phyloP scores from a whole-genome alignment of 345 rosid genomes.

The Schrenkiella parvula region DNA sequence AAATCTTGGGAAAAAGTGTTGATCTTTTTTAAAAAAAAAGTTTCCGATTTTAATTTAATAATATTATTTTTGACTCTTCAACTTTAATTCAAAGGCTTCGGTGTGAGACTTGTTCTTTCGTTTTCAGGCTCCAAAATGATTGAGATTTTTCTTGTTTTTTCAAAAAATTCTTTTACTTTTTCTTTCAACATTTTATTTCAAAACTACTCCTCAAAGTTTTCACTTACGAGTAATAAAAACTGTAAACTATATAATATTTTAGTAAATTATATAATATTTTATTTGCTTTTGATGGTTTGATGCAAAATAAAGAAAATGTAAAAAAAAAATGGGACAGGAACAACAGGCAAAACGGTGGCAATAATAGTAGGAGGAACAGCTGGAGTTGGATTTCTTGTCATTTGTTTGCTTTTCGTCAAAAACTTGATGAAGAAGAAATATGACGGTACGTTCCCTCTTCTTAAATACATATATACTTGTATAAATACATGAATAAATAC shows the following conservation, averaged over 20 bases:
- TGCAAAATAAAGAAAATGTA: background rate
- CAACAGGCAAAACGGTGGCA: constrained; percentile 93
- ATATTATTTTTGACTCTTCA: background rate
- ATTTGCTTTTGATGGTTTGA: no score
- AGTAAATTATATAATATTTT: no score
- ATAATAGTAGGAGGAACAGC: constrained; percentile 95
- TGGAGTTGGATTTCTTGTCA: constrained; percentile 82
- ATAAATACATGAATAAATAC: background rate
- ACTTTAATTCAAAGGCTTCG: constrained; percentile 30
- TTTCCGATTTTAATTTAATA: background rate
- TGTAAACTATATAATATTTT: no score
- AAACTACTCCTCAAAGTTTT: background rate
- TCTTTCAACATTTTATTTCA: background rate
- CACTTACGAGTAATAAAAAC: background rate
- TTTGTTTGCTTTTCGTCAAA: constrained; percentile 74
- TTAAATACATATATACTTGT: background rate
- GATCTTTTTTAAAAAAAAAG: background rate
- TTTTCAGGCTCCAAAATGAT: constrained; percentile 19
- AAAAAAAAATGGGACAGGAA: constrained; percentile 47
- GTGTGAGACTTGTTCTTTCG: constrained; percentile 23
- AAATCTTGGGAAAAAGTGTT: background rate
- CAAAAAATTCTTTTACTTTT: background rate
- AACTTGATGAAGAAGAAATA: constrained; percentile 59
- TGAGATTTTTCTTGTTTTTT: background rate
- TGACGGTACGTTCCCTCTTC: constrained; percentile 23